Base-by-base conservation (phyloP, 805 yeast genomes). In the Metschnikowia arizonensis region DNA sequence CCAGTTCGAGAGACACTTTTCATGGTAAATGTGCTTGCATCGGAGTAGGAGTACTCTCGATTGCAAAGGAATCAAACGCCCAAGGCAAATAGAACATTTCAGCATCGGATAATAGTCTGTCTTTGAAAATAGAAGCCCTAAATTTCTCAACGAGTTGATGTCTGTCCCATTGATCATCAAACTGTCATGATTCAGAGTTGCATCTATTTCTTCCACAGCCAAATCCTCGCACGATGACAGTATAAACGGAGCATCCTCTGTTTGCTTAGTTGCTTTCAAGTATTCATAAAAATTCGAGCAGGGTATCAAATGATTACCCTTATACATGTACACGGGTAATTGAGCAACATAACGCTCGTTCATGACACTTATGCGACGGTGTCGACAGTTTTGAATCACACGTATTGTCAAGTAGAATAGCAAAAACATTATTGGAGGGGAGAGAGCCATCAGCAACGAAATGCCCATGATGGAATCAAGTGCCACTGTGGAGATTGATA, bases 1-100 rank as follows among this genome's bases (percentile, higher is more conserved):
- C 86, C 86, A 81, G 47, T 77, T 78, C 19, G 80, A 66, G 40
- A 81, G 72, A 57, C 86, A 81, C 21, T 64, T 65, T 35, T 73
- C 74, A 56, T 81, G 86, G 62, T 73, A 81, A 50, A 79, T 77
- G 58, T 81, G 86, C 42, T 76, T 74, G 57, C 86, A 81, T 6
- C 79, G 81, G 40, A 81, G 65, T 18, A 73, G 65, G 63, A 80
- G 66, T 15, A 81, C 78, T 39, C 66, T 64, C 18, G 77, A 67
- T 45, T 63, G 65, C 26, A 78, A 70, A 12, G 74, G 73, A 9
- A 64, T 61, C 53, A 75, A 81, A 49, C 68, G 73, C 37, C 76
- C 84, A 33, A 81, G 67, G 53, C 86, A 81, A 19, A 81, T 79
- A 19, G 79, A 76, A 56, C 86, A 81, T 58, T 78, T 81, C 50